Evolutionary conservation across 73 alveolate genomes (phyloP).

Genomic region (Effrenium voratum): DNA sequence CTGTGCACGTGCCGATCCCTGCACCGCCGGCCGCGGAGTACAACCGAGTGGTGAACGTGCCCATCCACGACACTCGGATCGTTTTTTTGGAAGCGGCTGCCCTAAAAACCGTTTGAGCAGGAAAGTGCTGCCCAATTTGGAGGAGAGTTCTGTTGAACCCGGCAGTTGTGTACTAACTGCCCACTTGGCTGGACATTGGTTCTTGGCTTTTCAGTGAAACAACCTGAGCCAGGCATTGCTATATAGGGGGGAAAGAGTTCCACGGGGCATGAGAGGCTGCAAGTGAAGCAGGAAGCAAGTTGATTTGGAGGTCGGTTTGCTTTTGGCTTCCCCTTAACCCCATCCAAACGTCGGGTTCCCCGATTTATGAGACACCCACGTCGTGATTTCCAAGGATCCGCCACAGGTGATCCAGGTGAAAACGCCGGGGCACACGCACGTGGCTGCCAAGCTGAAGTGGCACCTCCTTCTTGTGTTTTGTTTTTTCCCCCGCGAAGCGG

Average conservation of each 20-base stretch:
- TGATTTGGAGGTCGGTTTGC: neutral
- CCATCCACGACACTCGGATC: slow-evolving; percentile 40
- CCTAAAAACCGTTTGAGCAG: neutral
- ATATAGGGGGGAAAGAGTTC: neutral
- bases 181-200: neutral
- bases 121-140: neutral
- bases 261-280: neutral
- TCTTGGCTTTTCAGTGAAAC: neutral
- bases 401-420: slow-evolving; percentile 23
- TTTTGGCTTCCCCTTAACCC: neutral
- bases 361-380: neutral
- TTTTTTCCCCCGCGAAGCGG: too few species aligned
- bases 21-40: neutral
- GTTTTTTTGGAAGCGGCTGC: neutral
- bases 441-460: neutral
- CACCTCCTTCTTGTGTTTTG: too few species aligned
- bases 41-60: slow-evolving; percentile 75
- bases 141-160: neutral
- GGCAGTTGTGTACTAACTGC: neutral
- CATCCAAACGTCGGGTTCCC: neutral
- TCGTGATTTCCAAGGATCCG: slow-evolving; percentile 15
- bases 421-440: slow-evolving; percentile 30
- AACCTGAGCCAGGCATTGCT: neutral
- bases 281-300: neutral
- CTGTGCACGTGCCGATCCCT: neutral